phyloP scores from a whole-genome alignment of 805 yeast species.

The Candida vaughaniae region DNA sequence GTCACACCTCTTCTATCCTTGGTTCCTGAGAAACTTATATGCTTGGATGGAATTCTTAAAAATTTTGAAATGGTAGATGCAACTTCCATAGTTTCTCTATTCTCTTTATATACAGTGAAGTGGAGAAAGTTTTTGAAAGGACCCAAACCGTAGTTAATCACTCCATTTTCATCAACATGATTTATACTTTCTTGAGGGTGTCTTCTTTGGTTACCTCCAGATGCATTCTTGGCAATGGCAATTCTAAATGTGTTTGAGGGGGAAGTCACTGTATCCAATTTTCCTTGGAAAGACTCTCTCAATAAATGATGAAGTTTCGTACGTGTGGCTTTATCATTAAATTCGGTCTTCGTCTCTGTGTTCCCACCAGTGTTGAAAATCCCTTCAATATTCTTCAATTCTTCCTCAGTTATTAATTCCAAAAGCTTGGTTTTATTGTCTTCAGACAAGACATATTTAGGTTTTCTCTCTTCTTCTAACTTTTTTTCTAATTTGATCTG shows the following conservation, averaged over 20 bases:
- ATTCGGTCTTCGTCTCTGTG: constrained; percentile 55
- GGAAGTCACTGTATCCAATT: constrained; percentile 78
- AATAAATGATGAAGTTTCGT: constrained; percentile 76
- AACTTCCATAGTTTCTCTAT: constrained; percentile 96
- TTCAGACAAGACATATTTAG: constrained; percentile 43
- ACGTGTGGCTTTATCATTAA: constrained; percentile 70
- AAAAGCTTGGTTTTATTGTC: constrained; percentile 49
- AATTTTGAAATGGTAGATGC: constrained; percentile 72
- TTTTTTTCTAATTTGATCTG: constrained; percentile 19
- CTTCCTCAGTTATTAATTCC: constrained; percentile 58
- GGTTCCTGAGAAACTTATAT: constrained; percentile 86
- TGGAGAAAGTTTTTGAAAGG: constrained; percentile 66
- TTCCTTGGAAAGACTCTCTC: constrained; percentile 69
- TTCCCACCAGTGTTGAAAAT: constrained; percentile 55
- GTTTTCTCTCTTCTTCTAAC: constrained; percentile 19
- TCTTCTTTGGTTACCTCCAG: constrained; percentile 33
- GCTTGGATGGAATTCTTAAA: constrained; percentile 68
- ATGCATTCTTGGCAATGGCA: constrained; percentile 46
- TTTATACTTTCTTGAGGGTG: constrained; percentile 37
- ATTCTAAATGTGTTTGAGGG: constrained; percentile 63
- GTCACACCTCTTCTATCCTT: constrained; percentile 97
- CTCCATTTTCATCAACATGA: constrained; percentile 48
- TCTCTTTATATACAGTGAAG: constrained; percentile 85
- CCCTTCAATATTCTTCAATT: constrained; percentile 53
- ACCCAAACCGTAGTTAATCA: constrained; percentile 72